Base-by-base conservation (phyloP, 768 basidiomycete genomes). In the Kwoniella newhampshirensis region DNA sequence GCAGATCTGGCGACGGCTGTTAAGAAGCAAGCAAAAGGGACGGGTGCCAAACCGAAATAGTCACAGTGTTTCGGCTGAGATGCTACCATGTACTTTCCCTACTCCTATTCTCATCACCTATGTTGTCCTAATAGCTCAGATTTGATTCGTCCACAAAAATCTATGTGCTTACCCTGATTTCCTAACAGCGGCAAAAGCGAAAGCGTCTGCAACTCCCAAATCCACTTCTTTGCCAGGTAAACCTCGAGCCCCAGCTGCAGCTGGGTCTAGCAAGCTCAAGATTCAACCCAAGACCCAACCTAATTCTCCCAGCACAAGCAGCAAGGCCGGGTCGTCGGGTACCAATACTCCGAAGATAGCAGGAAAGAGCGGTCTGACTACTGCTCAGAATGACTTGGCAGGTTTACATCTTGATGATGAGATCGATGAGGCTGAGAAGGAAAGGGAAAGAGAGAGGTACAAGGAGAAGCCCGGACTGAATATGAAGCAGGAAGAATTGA, bases 401-500 rank as follows among this genome's bases (percentile, higher is more conserved):
- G 88, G 82, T 3, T 76, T 92, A 62, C 88, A 89, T 75, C 78
- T 93, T 28, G 77, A 79, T 20, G 64, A 78, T 37, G 79, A 80
- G 37, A 81, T 83, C 32, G 79, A 80, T 6, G 44, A 55, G 35
- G 78, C 77, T 60, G 72, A 70, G 17, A 47, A 65, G 11, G 68
- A 70, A 39, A 49, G 44, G 55, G 72, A 71, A 23, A 59, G 66
- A 18, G 67, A 70, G 32, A 70, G 59, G 43, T 73, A 53, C 45
- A 70, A 66, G 44, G 68, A 73, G 52, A 57, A 64, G 8, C 88
- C 87, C 13, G 86, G 82, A 66, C 77, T 88, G 55, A 82, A 79
- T 20, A 80, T 89, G 63, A 86, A 88, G 13, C 81, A 82, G 57
- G 91, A 89, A 73, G 93, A 88, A 73, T 75, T 98, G 41, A 70